Percentiles rank a stretch among this genome's conserved stretches.
phyloP scores from a whole-genome alignment of 768 basidiomycete genomes.

The Termitomyces sp. region DNA sequence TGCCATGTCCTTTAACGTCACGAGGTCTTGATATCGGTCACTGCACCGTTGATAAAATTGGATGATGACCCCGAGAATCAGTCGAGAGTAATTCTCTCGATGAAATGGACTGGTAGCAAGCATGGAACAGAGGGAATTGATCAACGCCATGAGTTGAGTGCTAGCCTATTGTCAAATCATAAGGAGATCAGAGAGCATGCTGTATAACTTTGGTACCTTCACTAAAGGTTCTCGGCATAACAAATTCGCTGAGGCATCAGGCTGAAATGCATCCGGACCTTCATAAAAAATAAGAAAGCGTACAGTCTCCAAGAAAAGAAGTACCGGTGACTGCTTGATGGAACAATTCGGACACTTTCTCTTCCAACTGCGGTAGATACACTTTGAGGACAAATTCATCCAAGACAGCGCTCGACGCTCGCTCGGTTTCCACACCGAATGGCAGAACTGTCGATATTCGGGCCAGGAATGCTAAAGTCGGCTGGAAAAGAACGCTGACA shows the following conservation, averaged over 20 bases:
- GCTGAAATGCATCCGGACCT: conserved; percentile 86
- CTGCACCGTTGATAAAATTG: conserved; percentile 96
- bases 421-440: conserved; percentile 58
- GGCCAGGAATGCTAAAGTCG: conserved; percentile 81
- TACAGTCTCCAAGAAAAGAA: not conserved
- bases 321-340: conserved; percentile 78
- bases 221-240: conserved; percentile 72
- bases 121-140: conserved; percentile 91
- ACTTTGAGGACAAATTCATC: conserved; percentile 93
- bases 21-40: conserved; percentile 76
- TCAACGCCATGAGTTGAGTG: conserved; percentile 80
- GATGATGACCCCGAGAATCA: conserved; percentile 90
- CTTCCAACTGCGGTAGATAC: conserved; percentile 92
- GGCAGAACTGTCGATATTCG: conserved; percentile 70
- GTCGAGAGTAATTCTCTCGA: conserved; percentile 87
- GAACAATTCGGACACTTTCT: conserved; percentile 85
- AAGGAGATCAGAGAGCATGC: not conserved
- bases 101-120: conserved; percentile 90
- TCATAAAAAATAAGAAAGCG: not conserved
- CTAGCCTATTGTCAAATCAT: conserved; percentile 48
- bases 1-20: conserved; percentile 32
- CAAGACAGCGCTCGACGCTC: conserved; percentile 66
- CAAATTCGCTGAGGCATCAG: conserved; percentile 62
- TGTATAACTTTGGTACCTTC: conserved; percentile 45
- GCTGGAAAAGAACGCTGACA: conserved; percentile 91